Evolutionary conservation across 106 monocot species (phyloP), one percentile per base, ranked within the genome.

Genomic region (Ottelia alismoides): DNA sequence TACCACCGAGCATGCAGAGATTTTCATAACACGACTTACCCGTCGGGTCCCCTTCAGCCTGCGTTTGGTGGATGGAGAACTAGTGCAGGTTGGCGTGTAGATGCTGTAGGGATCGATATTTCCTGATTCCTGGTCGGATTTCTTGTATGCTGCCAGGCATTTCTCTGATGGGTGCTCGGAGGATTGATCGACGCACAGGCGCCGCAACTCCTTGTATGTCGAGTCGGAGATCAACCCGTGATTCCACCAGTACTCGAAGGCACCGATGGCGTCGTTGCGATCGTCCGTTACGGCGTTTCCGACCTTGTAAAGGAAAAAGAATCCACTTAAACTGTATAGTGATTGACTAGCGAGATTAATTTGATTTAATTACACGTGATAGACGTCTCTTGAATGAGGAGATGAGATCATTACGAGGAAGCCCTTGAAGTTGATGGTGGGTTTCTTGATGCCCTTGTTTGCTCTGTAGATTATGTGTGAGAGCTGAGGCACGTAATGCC

Each of bases 401-500:
- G n/a, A n/a, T 22, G 30, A 21, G 17, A 32, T 43, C 3, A 27
- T 22, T 47, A 74, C 74, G 5, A 30, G n/a, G n/a, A 71, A 25
- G 18, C 56, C 70, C 20, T 66, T 66, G 50, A 71, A 56, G 28
- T 76, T 70, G 70, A 76, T 70, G 55, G 32, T 1, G 11, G 25
- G 10, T 2, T 2, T 25, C 28, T 27, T 9, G 5, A 1, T 29
- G 3, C 7, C 31, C 7, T 11, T 43, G 30, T 25, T 74, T 79
- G 57, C 29, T 18, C 27, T 56, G 47, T 61, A 57, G 43, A 79
- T 70, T 53, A 45, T 6, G 22, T 49, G 20, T 57, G 79, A 65
- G 20, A 79, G 74, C 47, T 74, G 74, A 14, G 79, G 74, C 44
- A 79, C 56, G 70, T 66, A 74, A 61, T 79, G 74, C 4, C 78